A percentile compares a stretch with the other conserved stretches of the same genome.
These are phyloP conservation scores for Flaveria brownii DNA, from an alignment of 129 eudicot species.

Conservation along the genomic window DNA sequence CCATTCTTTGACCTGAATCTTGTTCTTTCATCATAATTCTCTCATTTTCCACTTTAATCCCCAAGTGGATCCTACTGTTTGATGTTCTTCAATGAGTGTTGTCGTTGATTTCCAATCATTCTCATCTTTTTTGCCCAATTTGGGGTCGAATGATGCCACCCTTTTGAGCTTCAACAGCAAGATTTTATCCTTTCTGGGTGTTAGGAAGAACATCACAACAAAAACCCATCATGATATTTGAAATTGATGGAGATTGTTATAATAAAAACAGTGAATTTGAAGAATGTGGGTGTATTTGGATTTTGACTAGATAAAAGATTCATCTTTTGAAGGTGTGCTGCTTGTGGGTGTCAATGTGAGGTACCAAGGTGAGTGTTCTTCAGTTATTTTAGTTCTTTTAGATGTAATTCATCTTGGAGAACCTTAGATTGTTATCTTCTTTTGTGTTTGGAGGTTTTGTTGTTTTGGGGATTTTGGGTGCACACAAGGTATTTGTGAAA, in stretches of 20 bases:
- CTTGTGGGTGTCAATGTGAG: too few species aligned
- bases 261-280: not conserved
- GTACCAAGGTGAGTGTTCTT: not conserved
- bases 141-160: not conserved
- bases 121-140: not conserved
- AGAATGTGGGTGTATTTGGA: not conserved
- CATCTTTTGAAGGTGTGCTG: too few species aligned
- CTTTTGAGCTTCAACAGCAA: slow-evolving; percentile 2
- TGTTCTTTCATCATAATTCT: not conserved
- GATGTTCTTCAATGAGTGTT: not conserved
- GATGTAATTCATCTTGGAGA: too few species aligned
- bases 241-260: not conserved
- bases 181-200: not conserved
- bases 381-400: too few species aligned
- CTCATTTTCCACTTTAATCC: not conserved
- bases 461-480: not conserved
- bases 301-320: not conserved
- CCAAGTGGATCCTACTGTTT: not conserved
- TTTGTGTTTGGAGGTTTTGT: too few species aligned
- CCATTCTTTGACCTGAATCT: not conserved
- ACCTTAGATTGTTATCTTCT: too few species aligned
- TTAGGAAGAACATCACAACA: not conserved
- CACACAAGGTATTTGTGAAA: not conserved
- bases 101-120: slow-evolving; percentile 2
- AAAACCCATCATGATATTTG: not conserved